Evolutionary conservation across 768 basidiomycete species (phyloP).

Genomic region (Flagelloscypha sp.): DNA sequence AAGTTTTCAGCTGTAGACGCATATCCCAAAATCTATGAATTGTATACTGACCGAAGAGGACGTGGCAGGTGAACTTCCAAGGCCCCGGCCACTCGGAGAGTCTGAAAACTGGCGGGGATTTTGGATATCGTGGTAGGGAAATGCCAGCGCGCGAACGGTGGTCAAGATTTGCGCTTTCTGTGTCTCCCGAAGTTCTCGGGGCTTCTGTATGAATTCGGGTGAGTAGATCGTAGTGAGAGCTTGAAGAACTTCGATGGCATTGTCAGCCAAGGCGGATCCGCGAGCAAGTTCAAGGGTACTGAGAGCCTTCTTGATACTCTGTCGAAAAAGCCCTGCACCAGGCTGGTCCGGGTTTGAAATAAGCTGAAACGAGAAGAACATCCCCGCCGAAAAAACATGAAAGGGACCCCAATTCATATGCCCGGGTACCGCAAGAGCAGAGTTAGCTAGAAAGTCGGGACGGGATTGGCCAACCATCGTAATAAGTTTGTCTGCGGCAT

Average conservation of each 20-base stretch:
- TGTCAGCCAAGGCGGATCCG: conserved; percentile 63
- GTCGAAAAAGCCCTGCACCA: conserved; percentile 68
- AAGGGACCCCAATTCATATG: conserved; percentile 82
- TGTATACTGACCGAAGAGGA: conserved; percentile 54
- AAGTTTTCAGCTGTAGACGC: too few relatives aligned
- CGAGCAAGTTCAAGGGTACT: conserved; percentile 56
- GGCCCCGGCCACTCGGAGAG: conserved; percentile 40
- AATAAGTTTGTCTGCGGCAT: conserved; percentile 71
- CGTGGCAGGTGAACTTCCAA: conserved; percentile 47
- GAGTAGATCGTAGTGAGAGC: conserved; percentile 70
- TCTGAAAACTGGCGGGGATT: conserved; percentile 38
- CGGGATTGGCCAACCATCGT: conserved; percentile 69
- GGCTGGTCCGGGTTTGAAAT: conserved; percentile 75
- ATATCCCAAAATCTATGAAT: too few relatives aligned
- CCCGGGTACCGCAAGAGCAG: conserved; percentile 63
- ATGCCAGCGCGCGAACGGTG: conserved; percentile 66
- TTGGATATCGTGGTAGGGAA: conserved; percentile 71
- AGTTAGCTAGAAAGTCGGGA: conserved; percentile 66
- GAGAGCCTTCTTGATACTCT: conserved; percentile 64
- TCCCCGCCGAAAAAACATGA: conserved; percentile 79
- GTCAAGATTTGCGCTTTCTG: conserved; percentile 53
- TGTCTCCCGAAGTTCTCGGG: conserved; percentile 45
- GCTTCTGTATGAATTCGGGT: conserved; percentile 46
- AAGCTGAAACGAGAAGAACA: conserved; percentile 89
- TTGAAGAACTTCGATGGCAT: conserved; percentile 61